Conservation (phyloP, 225 moss, liverwort and hornwort genomes). For the Asterella californica region DNA sequence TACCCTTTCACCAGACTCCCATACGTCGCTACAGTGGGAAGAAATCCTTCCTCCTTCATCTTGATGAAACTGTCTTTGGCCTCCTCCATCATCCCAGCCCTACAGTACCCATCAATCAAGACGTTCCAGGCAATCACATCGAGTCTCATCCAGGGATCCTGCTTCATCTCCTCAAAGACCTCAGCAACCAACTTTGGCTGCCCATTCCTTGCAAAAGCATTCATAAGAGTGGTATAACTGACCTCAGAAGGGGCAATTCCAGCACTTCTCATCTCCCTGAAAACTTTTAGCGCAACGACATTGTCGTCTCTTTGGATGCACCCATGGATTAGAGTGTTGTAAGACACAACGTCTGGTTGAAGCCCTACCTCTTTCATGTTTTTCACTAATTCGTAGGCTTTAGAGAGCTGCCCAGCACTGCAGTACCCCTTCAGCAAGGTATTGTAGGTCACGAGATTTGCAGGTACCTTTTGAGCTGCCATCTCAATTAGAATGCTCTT, state of each 20-base stretch:
- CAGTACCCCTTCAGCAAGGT: conserved; percentile 78
- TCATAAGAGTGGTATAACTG: conserved; percentile 96
- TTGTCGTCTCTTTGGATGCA: conserved; percentile 83
- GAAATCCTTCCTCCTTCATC: conserved; percentile 83
- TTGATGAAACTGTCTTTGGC: conserved; percentile 59
- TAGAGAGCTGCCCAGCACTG: conserved; percentile 44
- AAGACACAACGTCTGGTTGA: conserved; percentile 71
- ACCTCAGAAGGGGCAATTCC: conserved; percentile 72
- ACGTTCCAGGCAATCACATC: conserved; percentile 94
- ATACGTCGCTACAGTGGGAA: conserved; percentile 78
- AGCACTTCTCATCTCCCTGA: conserved; percentile 62
- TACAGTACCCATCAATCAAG: conserved; percentile 81
- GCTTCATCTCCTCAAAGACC: conserved; percentile 86
- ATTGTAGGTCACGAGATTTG: conserved; percentile 85
- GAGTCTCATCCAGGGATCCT: conserved; percentile 62
- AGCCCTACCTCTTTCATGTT: conserved; percentile 62
- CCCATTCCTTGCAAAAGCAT: conserved; percentile 77
- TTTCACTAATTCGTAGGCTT: conserved; percentile 58
- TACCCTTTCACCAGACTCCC: conserved; percentile 74
- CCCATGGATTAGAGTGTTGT: conserved; percentile 82
- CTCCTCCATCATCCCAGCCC: conserved; percentile 60
- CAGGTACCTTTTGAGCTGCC: conserved; percentile 59
- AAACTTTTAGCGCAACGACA: conserved; percentile 55
- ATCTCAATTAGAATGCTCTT: conserved; percentile 69
- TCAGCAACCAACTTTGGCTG: conserved; percentile 73